These are phyloP conservation scores for Blastobotrys indianensis DNA, from an alignment of 1,139 yeast genomes.

Conservation along the genomic window DNA sequence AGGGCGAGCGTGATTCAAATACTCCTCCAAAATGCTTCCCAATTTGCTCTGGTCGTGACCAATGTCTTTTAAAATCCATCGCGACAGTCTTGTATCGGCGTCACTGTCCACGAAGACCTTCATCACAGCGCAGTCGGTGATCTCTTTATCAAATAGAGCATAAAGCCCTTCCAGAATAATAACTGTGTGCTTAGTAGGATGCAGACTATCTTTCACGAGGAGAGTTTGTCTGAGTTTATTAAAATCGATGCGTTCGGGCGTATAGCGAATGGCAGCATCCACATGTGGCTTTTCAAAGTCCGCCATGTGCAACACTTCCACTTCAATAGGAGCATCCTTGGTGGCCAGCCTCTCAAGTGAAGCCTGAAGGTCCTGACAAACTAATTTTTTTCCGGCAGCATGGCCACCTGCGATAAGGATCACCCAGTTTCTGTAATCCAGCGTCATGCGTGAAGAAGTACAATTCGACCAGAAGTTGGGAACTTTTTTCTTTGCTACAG, in stretches of 20 bases:
- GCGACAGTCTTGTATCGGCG: conserved; percentile 72
- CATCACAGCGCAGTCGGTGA: conserved; percentile 56
- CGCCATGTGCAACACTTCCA: conserved; percentile 28
- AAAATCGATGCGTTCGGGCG: conserved; percentile 39
- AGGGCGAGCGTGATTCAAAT: conserved; percentile 60
- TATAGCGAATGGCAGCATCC: conserved; percentile 3
- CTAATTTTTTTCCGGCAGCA: conserved; percentile 53
- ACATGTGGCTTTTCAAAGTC: conserved; percentile 18
- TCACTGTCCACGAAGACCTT: conserved; percentile 82
- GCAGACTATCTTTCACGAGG: conserved; percentile 4
- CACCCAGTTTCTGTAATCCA: conserved; percentile 28
- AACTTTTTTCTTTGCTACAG: too few relatives aligned
- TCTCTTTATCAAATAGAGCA: conserved; percentile 59
- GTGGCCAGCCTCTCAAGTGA: conserved; percentile 14
- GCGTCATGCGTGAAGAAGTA: not conserved
- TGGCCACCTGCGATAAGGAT: conserved; percentile 72
- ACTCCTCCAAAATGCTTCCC: conserved; percentile 49
- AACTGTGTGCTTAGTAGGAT: conserved; percentile 28
- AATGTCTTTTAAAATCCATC: conserved; percentile 49
- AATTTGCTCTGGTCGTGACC: conserved; percentile 33
- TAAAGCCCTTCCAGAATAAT: conserved; percentile 72
- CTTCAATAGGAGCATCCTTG: conserved; percentile 14
- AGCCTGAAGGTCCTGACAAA: conserved; percentile 25
- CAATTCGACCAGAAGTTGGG: not conserved
- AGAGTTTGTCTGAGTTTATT: conserved; percentile 28